Conservation (phyloP, 2,329 filamentous ascomycete species). For the Xylaria arbuscula region DNA sequence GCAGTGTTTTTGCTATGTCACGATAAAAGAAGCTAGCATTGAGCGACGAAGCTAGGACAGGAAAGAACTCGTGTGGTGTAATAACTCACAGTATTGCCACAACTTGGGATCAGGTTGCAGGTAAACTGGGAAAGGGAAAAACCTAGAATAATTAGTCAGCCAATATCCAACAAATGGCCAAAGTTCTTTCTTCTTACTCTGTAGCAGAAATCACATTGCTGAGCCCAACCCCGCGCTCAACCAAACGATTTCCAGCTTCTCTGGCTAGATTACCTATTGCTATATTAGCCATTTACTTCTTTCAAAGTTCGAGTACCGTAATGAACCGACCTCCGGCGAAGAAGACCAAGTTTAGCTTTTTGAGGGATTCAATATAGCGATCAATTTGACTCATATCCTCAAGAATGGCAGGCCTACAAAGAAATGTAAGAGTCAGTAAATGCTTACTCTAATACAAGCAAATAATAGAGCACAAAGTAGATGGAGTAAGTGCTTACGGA, state of each 20-base stretch:
- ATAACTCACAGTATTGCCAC: conserved; percentile 55
- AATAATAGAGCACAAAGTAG: background rate
- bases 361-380: conserved; percentile 48
- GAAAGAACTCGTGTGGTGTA: too few relatives aligned
- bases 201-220: conserved; percentile 56
- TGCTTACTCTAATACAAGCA: background rate
- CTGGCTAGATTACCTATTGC: conserved; percentile 52
- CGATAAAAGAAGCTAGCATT: background rate
- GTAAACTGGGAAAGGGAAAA: conserved; percentile 51
- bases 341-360: conserved; percentile 50
- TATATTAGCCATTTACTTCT: conserved; percentile 19
- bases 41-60: background rate
- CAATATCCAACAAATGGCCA: background rate
- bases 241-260: conserved; percentile 54
- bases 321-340: conserved; percentile 54
- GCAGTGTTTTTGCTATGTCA: background rate
- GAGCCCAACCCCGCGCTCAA: conserved; percentile 51
- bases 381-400: conserved; percentile 56
- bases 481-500: conserved; percentile 34
- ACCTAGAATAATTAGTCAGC: conserved; percentile 46
- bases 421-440: conserved; percentile 6
- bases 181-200: conserved; percentile 49
- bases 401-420: conserved; percentile 53
- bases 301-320: background rate
- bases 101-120: conserved; percentile 49